Conservation (phyloP, 192 early-diverging fungal species). For the Neocallimastix lanati region DNA sequence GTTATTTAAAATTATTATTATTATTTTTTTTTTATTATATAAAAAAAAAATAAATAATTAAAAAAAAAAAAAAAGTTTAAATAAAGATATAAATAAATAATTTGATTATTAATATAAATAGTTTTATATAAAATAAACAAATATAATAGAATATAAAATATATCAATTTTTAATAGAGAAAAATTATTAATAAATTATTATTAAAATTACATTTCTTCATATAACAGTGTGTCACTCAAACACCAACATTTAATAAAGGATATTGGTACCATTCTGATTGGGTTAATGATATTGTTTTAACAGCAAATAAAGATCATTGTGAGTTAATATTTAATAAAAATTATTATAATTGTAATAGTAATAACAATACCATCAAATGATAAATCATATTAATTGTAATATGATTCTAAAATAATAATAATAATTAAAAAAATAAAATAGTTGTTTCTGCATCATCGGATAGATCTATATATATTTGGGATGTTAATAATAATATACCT, state of each 20-base stretch:
- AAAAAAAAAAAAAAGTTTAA: too few relatives aligned
- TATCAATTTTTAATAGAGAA: too few relatives aligned
- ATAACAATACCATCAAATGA: not conserved
- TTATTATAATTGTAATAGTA: not conserved
- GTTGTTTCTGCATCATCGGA: slow-evolving; percentile 85
- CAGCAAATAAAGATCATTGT: slow-evolving; percentile 42
- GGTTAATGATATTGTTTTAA: slow-evolving; percentile 83
- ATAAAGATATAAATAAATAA: too few relatives aligned
- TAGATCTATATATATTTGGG: slow-evolving; percentile 63
- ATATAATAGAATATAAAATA: too few relatives aligned
- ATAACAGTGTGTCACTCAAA: not conserved
- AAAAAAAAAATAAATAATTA: too few relatives aligned
- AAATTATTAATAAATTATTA: too few relatives aligned
- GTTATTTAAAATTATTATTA: not conserved
- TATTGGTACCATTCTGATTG: slow-evolving; percentile 81
- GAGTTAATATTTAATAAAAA: slow-evolving; percentile 6
- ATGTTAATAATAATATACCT: slow-evolving; percentile 7
- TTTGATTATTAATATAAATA: too few relatives aligned
- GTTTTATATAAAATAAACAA: too few relatives aligned
- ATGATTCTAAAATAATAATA: not conserved
- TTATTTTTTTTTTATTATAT: too few relatives aligned
- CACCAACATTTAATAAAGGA: slow-evolving; percentile 37
- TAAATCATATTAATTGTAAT: not conserved
- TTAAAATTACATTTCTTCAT: too few relatives aligned
- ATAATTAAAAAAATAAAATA: slow-evolving; percentile 7